Conservation (phyloP, 768 basidiomycete genomes). For the Lactarius quietus region DNA sequence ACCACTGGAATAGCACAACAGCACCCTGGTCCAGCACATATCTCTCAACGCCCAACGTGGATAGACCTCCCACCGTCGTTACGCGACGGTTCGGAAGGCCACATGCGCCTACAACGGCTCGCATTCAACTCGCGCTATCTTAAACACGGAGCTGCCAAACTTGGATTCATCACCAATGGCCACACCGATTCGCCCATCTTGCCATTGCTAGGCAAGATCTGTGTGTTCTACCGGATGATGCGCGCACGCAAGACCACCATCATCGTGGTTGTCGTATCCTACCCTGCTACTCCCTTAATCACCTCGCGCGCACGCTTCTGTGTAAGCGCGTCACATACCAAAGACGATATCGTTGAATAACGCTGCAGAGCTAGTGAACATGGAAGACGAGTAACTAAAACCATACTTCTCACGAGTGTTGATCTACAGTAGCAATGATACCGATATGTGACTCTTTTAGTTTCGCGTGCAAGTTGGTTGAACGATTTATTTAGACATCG, state of each 20-base stretch:
- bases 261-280: slow-evolving; percentile 85
- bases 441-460: slow-evolving; percentile 1
- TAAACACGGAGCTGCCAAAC: slow-evolving; percentile 74
- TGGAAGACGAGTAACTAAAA: slow-evolving; percentile 29
- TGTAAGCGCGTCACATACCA: slow-evolving; percentile 91
- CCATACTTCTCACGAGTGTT: neutral
- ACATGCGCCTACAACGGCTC: slow-evolving; percentile 74
- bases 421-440: neutral
- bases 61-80: slow-evolving; percentile 67
- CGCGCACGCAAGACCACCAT: slow-evolving; percentile 69
- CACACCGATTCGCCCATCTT: slow-evolving; percentile 90
- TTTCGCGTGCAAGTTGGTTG: neutral
- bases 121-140: slow-evolving; percentile 97
- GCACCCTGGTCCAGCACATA: slow-evolving; percentile 72
- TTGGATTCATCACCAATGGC: slow-evolving; percentile 97
- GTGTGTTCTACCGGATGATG: slow-evolving; percentile 88
- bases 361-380: slow-evolving; percentile 71
- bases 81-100: slow-evolving; percentile 81
- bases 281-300: slow-evolving; percentile 86
- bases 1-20: slow-evolving; percentile 34
- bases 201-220: slow-evolving; percentile 90
- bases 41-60: slow-evolving; percentile 69
- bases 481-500: slow-evolving; percentile 12
- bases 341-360: slow-evolving; percentile 83
- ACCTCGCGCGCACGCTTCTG: slow-evolving; percentile 92